Conservation (phyloP, 2,329 filamentous ascomycete genomes). For the Trichoderma polysporum region DNA sequence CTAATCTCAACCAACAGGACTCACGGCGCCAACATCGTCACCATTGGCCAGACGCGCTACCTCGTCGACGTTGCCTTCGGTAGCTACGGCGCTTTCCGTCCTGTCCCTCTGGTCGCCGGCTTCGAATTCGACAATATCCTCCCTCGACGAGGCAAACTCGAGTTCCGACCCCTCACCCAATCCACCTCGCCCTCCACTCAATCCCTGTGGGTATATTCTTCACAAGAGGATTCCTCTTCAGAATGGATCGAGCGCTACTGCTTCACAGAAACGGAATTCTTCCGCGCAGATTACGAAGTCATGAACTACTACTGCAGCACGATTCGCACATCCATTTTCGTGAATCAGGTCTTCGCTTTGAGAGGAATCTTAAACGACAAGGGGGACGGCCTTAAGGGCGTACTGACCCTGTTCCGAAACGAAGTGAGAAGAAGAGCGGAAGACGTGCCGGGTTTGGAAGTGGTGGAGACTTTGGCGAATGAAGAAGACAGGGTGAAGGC, state of each 20-base stretch:
- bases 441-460: constrained; percentile 32
- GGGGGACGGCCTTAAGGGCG: constrained; percentile 31
- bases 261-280: constrained; percentile 51
- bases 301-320: constrained; percentile 45
- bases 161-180: constrained; percentile 33
- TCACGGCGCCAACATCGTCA: constrained; percentile 61
- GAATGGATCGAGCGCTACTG: constrained; percentile 50
- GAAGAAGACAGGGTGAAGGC: constrained; percentile 51
- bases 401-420: constrained; percentile 44
- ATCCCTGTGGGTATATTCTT: constrained; percentile 42
- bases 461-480: constrained; percentile 42
- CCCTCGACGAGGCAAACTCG: constrained; percentile 46
- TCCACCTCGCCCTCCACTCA: constrained; percentile 35
- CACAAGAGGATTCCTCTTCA: constrained; percentile 29
- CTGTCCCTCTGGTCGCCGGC: constrained; percentile 34
- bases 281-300: constrained; percentile 46
- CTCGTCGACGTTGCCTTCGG: constrained; percentile 63
- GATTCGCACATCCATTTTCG: constrained; percentile 39
- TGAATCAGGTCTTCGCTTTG: constrained; percentile 38
- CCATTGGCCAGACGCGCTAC: constrained; percentile 47
- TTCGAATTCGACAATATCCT: constrained; percentile 40
- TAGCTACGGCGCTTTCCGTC: constrained; percentile 39
- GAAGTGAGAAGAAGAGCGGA: constrained; percentile 45
- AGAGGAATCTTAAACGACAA: constrained; percentile 30
- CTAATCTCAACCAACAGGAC: constrained; percentile 40